Conservation (phyloP, 345 rosid genomes). For the Raphanus sativus region DNA sequence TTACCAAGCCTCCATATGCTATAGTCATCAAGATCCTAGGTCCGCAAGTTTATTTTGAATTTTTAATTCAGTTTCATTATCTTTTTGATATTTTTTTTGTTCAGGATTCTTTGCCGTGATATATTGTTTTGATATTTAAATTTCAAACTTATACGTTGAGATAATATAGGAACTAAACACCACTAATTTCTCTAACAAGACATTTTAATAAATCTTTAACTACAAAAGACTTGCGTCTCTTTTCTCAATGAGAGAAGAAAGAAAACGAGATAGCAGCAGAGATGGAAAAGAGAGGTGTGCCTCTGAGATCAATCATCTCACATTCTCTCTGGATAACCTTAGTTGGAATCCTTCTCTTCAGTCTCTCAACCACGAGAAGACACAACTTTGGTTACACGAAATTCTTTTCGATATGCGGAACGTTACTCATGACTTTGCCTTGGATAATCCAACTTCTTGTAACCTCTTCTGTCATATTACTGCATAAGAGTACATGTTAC, state of each 20-base stretch:
- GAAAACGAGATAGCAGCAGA: neutral
- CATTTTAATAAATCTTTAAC: neutral
- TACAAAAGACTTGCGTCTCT: neutral
- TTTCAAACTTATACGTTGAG: neutral
- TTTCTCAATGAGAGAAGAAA: neutral
- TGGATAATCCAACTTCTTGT: conserved; percentile 38
- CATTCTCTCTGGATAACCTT: conserved; percentile 36
- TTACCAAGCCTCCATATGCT: conserved; percentile 50
- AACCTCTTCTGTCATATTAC: conserved; percentile 17
- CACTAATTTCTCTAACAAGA: conserved; percentile 23
- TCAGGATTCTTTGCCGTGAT: neutral
- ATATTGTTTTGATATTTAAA: neutral
- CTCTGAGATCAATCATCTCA: conserved; percentile 11
- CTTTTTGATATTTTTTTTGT: neutral
- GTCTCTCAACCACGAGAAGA: conserved; percentile 20
- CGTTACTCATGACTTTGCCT: conserved; percentile 33
- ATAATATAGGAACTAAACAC: conserved; percentile 1
- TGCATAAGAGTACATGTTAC: conserved; percentile 26
- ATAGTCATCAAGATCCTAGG: neutral
- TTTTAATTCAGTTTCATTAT: neutral
- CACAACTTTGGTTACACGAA: conserved; percentile 29
- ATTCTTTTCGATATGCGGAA: conserved; percentile 31
- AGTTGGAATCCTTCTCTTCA: conserved; percentile 35
- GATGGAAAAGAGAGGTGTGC: conserved; percentile 27
- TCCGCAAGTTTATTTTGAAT: neutral